Evolutionary conservation across 1,139 yeast genomes (phyloP).

Genomic region (Sugiyamaella grinbergsii): DNA sequence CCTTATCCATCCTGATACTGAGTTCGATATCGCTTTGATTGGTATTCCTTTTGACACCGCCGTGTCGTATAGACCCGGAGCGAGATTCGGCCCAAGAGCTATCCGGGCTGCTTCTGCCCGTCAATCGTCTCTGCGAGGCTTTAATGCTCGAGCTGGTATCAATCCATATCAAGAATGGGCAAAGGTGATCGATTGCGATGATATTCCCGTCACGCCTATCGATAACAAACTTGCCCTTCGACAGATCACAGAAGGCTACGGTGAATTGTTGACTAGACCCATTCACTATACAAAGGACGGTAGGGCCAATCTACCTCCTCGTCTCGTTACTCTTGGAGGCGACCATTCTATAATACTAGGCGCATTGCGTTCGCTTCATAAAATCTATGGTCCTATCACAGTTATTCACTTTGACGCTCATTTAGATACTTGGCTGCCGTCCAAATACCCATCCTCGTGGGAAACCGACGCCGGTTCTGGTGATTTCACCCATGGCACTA

Average conservation of each 20-base stretch:
- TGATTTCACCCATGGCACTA: constrained; percentile 68
- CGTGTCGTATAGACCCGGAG: constrained; percentile 71
- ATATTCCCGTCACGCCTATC: constrained; percentile 80
- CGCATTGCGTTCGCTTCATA: constrained; percentile 61
- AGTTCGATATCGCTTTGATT: constrained; percentile 65
- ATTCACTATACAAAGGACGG: constrained; percentile 20
- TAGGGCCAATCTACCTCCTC: constrained; percentile 23
- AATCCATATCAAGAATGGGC: constrained; percentile 65
- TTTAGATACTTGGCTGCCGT: constrained; percentile 66
- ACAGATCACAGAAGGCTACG: constrained; percentile 67
- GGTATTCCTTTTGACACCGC: constrained; percentile 85
- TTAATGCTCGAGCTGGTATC: constrained; percentile 60
- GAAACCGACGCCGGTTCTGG: constrained; percentile 29
- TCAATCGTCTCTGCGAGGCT: constrained; percentile 35
- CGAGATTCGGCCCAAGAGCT: constrained; percentile 80
- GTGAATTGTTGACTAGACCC: constrained; percentile 59
- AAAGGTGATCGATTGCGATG: constrained; percentile 72
- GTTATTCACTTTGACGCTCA: constrained; percentile 79
- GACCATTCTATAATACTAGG: constrained; percentile 74
- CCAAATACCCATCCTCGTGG: constrained; percentile 34
- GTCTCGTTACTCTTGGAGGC: constrained; percentile 32
- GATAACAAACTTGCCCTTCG: constrained; percentile 68
- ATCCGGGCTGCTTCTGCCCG: constrained; percentile 76
- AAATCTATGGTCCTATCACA: constrained; percentile 64
- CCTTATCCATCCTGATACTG: constrained; percentile 45